These are phyloP conservation scores for Strigomonas culicis DNA, from an alignment of 208 protist species.

Conservation along the genomic window DNA sequence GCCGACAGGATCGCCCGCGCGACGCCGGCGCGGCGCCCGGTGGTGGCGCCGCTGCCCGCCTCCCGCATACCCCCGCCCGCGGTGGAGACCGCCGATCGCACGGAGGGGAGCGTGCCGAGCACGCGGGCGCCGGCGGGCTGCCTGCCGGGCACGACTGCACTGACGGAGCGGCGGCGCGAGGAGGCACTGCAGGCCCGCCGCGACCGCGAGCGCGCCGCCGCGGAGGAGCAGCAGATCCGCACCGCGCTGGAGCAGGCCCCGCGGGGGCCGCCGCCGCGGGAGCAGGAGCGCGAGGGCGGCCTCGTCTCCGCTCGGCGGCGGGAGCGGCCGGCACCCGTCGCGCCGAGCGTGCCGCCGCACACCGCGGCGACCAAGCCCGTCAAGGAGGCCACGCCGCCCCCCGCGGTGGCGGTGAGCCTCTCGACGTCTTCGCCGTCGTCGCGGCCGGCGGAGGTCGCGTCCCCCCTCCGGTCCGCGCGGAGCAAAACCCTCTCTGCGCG, in stretches of 20 bases:
- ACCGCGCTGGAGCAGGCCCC: not conserved
- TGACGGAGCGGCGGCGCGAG: conserved; percentile 35
- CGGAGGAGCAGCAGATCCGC: conserved; percentile 18
- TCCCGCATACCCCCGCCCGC: not conserved
- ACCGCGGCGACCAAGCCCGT: not conserved
- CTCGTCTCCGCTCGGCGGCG: not conserved
- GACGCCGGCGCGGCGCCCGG: not conserved
- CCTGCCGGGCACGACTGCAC: conserved; percentile 19
- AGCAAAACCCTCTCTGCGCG: too few species aligned
- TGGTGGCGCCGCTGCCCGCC: not conserved
- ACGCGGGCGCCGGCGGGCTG: not conserved
- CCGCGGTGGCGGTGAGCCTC: not conserved
- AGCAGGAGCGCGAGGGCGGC: not conserved
- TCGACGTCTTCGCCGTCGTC: too few species aligned
- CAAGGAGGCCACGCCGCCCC: not conserved
- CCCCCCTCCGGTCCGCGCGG: too few species aligned
- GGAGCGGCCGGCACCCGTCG: conserved; percentile 4
- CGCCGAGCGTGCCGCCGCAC: not conserved
- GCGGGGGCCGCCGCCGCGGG: not conserved
- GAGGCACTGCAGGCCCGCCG: conserved; percentile 31
- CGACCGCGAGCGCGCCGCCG: conserved; percentile 27
- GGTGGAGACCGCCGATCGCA: conserved; percentile 1
- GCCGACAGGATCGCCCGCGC: not conserved
- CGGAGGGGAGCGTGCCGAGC: not conserved
- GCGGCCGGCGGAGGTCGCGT: too few species aligned